phyloP scores from a whole-genome alignment of 306 rosid species.

The Vicia faba region DNA sequence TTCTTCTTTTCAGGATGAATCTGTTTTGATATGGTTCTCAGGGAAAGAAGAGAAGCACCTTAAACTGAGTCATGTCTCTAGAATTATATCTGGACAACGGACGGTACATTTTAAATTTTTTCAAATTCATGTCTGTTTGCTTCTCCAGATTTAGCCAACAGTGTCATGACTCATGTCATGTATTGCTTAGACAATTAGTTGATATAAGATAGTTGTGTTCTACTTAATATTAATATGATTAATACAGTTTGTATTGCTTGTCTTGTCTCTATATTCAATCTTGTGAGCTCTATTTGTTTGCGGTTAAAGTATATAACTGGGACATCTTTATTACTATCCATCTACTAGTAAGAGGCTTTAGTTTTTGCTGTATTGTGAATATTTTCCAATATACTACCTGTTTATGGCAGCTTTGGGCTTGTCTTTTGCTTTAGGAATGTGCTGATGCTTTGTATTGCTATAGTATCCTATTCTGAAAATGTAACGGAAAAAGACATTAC shows the following conservation, averaged over 20 bases:
- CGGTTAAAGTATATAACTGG: conserved; percentile 8
- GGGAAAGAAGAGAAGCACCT: conserved; percentile 98
- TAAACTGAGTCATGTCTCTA: conserved; percentile 85
- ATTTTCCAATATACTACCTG: conserved; percentile 37
- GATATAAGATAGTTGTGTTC: conserved; percentile 24
- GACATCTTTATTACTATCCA: conserved; percentile 18
- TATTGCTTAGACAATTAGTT: conserved; percentile 21
- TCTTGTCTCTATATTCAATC: conserved; percentile 24
- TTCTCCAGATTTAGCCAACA: conserved; percentile 32
- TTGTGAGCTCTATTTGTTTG: conserved; percentile 23
- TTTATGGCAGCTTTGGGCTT: conserved; percentile 37
- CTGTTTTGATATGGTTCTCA: conserved; percentile 95
- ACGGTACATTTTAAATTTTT: conserved; percentile 65
- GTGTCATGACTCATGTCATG: not conserved
- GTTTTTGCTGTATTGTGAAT: conserved; percentile 34
- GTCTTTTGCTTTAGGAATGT: conserved; percentile 29
- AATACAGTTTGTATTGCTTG: conserved; percentile 20
- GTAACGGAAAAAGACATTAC: conserved; percentile 19
- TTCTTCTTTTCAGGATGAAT: conserved; percentile 79
- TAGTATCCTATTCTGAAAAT: conserved; percentile 28
- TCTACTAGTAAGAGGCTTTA: conserved; percentile 17
- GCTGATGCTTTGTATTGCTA: conserved; percentile 30
- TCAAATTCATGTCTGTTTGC: conserved; percentile 33
- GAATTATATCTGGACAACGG: conserved; percentile 98
- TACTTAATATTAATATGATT: conserved; percentile 35